Conservation (phyloP, 768 basidiomycete genomes). For the Pisolithus marmoratus region DNA sequence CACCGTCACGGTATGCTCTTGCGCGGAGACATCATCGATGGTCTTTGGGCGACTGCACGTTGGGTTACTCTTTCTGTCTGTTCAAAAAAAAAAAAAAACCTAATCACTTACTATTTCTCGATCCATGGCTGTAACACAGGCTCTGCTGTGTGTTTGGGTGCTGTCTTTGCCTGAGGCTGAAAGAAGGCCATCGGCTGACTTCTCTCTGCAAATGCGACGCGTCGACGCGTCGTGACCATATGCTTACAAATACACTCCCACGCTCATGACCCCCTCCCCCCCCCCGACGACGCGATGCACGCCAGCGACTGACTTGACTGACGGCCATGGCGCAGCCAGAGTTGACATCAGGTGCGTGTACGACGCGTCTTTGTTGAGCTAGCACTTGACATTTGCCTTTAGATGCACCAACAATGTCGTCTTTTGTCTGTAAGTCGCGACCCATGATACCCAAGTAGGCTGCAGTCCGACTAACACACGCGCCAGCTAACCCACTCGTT, state of each 20-base stretch:
- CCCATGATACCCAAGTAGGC: neutral
- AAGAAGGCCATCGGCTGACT: constrained; percentile 65
- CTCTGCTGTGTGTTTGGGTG: constrained; percentile 43
- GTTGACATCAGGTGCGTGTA: constrained; percentile 13
- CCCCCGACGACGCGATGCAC: constrained; percentile 16
- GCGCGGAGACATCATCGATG: constrained; percentile 95
- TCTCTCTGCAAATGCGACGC: constrained; percentile 15
- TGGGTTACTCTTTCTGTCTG: constrained; percentile 4
- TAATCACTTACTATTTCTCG: constrained; percentile 84
- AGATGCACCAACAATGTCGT: constrained; percentile 11
- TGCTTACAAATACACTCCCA: constrained; percentile 29
- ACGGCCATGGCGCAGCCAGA: constrained; percentile 17
- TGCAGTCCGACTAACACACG: constrained; percentile 26
- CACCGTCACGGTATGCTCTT: constrained; percentile 94
- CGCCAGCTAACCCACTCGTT: constrained; percentile 37
- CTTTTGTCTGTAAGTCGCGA: constrained; percentile 13
- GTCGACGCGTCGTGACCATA: constrained; percentile 33
- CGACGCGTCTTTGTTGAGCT: constrained; percentile 1
- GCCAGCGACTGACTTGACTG: neutral
- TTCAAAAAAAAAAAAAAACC: neutral
- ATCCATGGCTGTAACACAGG: constrained; percentile 88
- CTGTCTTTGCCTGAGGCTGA: constrained; percentile 37
- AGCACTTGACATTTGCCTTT: neutral
- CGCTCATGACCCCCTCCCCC: constrained; percentile 13
- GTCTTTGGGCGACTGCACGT: constrained; percentile 83